phyloP scores from a whole-genome alignment of 345 rosid genomes.

The Clarkia xantiana region DNA sequence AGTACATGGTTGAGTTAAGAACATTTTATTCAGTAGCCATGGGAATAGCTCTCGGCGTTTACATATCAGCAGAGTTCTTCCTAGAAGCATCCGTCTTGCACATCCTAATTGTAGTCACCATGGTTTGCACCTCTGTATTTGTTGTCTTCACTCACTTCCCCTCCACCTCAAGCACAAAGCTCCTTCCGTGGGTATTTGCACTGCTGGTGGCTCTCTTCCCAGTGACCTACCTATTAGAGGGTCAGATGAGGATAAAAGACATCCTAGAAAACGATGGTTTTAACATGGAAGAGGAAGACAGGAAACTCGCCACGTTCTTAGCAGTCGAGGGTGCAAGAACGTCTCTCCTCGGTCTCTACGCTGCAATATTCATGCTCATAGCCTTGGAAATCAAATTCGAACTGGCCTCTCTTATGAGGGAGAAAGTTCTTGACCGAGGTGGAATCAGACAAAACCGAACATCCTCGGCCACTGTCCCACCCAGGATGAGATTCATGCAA shows the following conservation, averaged over 20 bases:
- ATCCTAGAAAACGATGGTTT: slow-evolving; percentile 37
- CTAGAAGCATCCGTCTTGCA: slow-evolving; percentile 89
- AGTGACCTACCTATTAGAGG: slow-evolving; percentile 85
- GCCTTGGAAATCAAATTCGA: slow-evolving; percentile 89
- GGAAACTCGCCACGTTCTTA: slow-evolving; percentile 56
- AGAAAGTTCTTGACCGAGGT: slow-evolving; percentile 62
- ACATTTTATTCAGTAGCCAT: slow-evolving; percentile 60
- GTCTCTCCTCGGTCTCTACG: slow-evolving; percentile 93
- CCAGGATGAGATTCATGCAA: slow-evolving; percentile 91
- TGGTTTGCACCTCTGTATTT: slow-evolving; percentile 78
- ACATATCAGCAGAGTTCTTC: slow-evolving; percentile 93
- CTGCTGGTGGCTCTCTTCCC: slow-evolving; percentile 93
- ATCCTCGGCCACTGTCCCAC: slow-evolving; percentile 34
- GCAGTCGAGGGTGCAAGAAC: slow-evolving; percentile 99
- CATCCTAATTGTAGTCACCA: slow-evolving; percentile 58
- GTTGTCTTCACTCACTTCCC: slow-evolving; percentile 97
- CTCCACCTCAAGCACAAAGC: slow-evolving; percentile 92
- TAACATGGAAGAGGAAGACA: slow-evolving; percentile 59
- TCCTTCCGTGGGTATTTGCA: slow-evolving; percentile 95
- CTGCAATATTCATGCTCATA: slow-evolving; percentile 92
- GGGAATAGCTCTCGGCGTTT: slow-evolving; percentile 87
- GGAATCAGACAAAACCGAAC: slow-evolving; percentile 49
- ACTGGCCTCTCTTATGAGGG: slow-evolving; percentile 83
- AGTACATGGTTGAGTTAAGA: slow-evolving; percentile 79
- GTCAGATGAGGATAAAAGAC: slow-evolving; percentile 77